Conservation (phyloP, 768 basidiomycete species). For the Leccinellum luteum region DNA sequence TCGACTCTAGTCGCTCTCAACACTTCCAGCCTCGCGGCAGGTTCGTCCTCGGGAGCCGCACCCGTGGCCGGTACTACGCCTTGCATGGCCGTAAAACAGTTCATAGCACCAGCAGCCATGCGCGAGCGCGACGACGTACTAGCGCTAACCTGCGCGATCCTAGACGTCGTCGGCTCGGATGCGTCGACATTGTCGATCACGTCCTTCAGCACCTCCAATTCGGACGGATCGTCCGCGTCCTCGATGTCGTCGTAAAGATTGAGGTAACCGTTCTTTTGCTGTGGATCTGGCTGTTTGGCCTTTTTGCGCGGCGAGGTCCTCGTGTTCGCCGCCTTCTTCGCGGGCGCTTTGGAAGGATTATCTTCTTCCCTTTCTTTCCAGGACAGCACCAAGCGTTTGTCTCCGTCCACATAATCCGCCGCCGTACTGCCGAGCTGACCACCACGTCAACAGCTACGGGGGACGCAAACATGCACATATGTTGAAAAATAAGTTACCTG, state of each 20-base stretch:
- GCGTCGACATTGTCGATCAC: constrained; percentile 1
- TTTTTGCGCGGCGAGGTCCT: constrained; percentile 17
- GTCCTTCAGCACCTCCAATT: constrained; percentile 15
- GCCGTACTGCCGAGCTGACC: constrained; percentile 20
- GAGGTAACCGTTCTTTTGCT: neutral
- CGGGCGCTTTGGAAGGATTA: neutral
- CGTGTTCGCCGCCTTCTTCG: constrained; percentile 7
- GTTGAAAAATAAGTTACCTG: constrained; percentile 35
- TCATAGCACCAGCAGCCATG: neutral
- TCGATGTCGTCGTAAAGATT: constrained; percentile 32
- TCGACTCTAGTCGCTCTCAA: constrained; percentile 19
- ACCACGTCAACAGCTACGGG: neutral
- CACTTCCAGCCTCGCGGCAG: constrained; percentile 7
- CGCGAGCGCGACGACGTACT: constrained; percentile 7
- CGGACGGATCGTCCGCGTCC: constrained; percentile 22
- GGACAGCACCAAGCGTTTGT: constrained; percentile 19
- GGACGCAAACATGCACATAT: neutral
- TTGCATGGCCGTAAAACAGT: neutral
- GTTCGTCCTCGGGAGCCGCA: constrained; percentile 10
- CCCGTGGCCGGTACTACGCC: neutral
- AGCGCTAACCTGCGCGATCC: constrained; percentile 1
- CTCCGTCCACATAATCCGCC: constrained; percentile 18
- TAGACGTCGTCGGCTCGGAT: constrained; percentile 6
- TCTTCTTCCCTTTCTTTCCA: constrained; percentile 26
- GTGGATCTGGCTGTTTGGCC: constrained; percentile 16